phyloP scores from a whole-genome alignment of 1,284 basidiomycete genomes.

The Trichosporon sp. region DNA sequence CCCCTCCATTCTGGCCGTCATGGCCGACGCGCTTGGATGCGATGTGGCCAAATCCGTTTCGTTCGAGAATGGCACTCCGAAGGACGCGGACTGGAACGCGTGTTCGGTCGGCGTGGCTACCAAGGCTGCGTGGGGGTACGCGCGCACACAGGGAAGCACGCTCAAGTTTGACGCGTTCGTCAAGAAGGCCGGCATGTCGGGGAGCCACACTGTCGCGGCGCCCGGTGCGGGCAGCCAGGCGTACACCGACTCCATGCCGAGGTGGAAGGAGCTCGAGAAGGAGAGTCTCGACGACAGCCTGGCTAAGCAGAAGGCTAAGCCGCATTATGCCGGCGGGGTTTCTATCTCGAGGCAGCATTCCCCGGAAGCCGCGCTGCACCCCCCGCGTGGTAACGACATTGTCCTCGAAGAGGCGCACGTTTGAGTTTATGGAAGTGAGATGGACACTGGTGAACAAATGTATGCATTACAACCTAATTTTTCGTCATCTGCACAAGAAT shows the following conservation, averaged over 20 bases:
- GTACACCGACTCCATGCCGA: constrained; percentile 36
- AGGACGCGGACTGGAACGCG: constrained; percentile 46
- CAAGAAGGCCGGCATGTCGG: constrained; percentile 32
- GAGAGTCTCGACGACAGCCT: constrained; percentile 20
- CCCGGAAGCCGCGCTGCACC: constrained; percentile 2
- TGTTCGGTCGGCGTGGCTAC: constrained; percentile 55
- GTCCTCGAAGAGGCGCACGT: background rate
- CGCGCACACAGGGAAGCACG: no score
- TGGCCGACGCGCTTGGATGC: constrained; percentile 76
- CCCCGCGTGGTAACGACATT: background rate
- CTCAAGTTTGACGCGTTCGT: no score
- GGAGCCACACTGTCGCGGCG: constrained; percentile 40
- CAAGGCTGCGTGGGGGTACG: constrained; percentile 54
- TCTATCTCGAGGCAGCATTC: background rate
- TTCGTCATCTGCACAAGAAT: no score
- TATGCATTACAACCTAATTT: constrained; percentile 11
- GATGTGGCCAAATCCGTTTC: constrained; percentile 61
- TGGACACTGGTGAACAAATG: background rate
- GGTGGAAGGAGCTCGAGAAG: constrained; percentile 43
- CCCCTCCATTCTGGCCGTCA: constrained; percentile 70
- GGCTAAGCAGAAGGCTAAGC: background rate
- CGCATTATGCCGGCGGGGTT: background rate
- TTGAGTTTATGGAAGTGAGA: background rate
- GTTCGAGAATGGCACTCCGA: constrained; percentile 25
- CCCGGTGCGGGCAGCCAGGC: constrained; percentile 33